These are phyloP conservation scores for Lavandula angustifolia DNA, from an alignment of 257 asterid species.

Conservation along the genomic window DNA sequence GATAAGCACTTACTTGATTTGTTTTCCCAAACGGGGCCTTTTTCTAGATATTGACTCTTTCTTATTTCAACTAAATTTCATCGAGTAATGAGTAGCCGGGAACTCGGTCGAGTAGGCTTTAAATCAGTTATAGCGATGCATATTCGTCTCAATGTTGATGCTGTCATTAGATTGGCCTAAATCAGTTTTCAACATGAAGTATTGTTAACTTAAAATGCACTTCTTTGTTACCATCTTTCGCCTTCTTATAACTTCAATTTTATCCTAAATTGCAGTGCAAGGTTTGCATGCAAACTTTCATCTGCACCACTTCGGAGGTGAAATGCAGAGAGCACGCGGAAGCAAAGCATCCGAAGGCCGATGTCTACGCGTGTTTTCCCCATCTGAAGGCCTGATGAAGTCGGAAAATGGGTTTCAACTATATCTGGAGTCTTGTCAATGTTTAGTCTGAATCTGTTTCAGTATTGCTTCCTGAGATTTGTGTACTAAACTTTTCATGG, in stretches of 20 bases:
- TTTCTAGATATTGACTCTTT: too few species aligned
- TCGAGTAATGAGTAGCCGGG: too few species aligned
- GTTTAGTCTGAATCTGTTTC: conserved; percentile 24
- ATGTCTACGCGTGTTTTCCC: conserved; percentile 65
- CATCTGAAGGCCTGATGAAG: conserved; percentile 74
- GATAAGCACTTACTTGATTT: too few species aligned
- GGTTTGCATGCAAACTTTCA: conserved; percentile 63
- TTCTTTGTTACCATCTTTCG: too few species aligned
- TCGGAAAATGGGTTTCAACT: too few species aligned
- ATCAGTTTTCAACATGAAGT: too few species aligned
- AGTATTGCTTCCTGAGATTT: conserved; percentile 27
- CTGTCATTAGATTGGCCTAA: background rate
- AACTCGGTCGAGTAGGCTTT: too few species aligned
- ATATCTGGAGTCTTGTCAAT: too few species aligned
- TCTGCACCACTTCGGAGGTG: conserved; percentile 93
- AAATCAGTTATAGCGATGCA: background rate
- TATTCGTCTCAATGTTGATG: background rate
- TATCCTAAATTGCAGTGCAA: conserved; percentile 50
- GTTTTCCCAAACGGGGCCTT: too few species aligned
- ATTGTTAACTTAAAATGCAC: too few species aligned
- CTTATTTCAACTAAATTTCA: too few species aligned
- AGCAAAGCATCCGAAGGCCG: conserved; percentile 88
- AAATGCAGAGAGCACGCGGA: conserved; percentile 95
- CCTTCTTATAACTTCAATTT: too few species aligned
- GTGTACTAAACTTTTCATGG: conserved; percentile 39